A percentile compares a stretch with the other conserved stretches of the same genome.
phyloP scores from a whole-genome alignment of 192 early-diverging fungal genomes.

The Mortierella antarctica region DNA sequence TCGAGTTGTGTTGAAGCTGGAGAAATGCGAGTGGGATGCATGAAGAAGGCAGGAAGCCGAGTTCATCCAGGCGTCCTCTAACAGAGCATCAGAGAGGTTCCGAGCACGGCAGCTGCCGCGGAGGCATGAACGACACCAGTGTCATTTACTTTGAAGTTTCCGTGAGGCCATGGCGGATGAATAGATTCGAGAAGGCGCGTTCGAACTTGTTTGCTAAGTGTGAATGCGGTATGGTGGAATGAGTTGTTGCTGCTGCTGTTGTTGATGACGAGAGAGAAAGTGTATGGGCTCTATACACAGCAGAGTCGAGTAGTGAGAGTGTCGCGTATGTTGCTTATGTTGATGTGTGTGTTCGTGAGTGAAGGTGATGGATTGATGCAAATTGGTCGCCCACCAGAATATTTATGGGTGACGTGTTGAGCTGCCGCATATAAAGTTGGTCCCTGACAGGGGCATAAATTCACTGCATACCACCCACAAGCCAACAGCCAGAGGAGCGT shows the following conservation, averaged over 20 bases:
- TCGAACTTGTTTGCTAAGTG: not conserved
- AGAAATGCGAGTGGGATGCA: not conserved
- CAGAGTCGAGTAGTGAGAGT: not conserved
- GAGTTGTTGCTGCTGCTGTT: slow-evolving; percentile 1
- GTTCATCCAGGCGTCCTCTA: not conserved
- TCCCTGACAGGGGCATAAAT: too few relatives aligned
- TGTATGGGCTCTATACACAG: slow-evolving; percentile 1
- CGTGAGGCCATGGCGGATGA: slow-evolving; percentile 41
- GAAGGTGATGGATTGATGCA: too few relatives aligned
- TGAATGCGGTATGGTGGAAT: slow-evolving; percentile 3
- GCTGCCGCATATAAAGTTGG: too few relatives aligned
- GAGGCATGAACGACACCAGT: not conserved
- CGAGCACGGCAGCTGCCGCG: not conserved
- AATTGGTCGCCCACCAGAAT: too few relatives aligned
- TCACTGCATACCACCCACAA: too few relatives aligned
- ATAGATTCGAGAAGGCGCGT: not conserved
- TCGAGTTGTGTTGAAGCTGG: not conserved
- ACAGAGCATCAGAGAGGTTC: not conserved
- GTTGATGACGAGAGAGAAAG: not conserved
- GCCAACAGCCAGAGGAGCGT: too few relatives aligned
- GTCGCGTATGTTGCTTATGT: not conserved
- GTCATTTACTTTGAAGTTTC: slow-evolving; percentile 52
- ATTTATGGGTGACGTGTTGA: too few relatives aligned
- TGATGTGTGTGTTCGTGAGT: not conserved
- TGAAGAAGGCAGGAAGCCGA: not conserved